phyloP scores from a whole-genome alignment of 2,329 filamentous ascomycete species.

The Hypoxylon rubiginosum region DNA sequence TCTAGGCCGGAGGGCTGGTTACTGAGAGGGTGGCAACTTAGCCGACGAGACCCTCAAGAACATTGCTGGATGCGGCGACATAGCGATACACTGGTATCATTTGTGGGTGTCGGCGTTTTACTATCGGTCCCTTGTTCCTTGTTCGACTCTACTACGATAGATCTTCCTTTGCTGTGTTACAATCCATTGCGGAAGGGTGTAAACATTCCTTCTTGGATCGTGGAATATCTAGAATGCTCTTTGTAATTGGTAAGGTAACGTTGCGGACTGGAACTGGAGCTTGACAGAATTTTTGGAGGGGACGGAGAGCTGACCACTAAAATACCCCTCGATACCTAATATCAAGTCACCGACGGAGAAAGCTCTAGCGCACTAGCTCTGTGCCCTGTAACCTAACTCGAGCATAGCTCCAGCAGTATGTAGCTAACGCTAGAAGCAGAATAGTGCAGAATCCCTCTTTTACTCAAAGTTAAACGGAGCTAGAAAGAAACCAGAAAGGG shows the following conservation, averaged over 20 bases:
- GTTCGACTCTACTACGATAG: conserved; percentile 26
- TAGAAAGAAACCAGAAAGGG: not conserved
- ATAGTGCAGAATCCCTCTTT: not conserved
- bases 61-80: conserved; percentile 20
- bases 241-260: conserved; percentile 47
- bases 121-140: conserved; percentile 22
- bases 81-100: conserved; percentile 22
- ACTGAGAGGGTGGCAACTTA: conserved; percentile 34
- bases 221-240: conserved; percentile 20
- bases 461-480: not conserved
- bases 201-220: conserved; percentile 37
- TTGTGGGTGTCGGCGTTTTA: conserved; percentile 24
- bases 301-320: not conserved
- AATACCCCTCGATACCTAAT: conserved; percentile 20
- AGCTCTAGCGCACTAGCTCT: not conserved
- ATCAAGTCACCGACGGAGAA: not conserved
- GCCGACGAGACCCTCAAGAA: conserved; percentile 24
- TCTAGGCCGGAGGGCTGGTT: conserved; percentile 35
- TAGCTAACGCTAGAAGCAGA: not conserved
- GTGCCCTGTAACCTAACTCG: not conserved
- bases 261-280: conserved; percentile 42
- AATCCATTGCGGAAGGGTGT: conserved; percentile 30
- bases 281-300: conserved; percentile 14
- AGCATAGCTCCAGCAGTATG: not conserved
- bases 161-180: conserved; percentile 33